Conservation (phyloP, 345 rosid species). For the Crucihimalaya himalaica region DNA sequence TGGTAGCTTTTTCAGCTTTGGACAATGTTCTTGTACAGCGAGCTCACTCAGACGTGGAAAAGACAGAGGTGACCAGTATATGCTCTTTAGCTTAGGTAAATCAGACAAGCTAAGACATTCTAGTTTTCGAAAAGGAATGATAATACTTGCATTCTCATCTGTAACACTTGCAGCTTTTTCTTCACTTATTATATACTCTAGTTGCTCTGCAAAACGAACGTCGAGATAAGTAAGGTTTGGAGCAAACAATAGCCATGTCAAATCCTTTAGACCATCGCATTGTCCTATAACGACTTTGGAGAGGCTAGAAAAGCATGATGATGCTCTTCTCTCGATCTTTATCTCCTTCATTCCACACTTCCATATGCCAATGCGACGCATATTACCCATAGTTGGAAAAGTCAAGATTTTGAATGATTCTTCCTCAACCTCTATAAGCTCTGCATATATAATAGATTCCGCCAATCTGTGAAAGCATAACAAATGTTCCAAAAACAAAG, state of each 20-base stretch:
- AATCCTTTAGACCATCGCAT: conserved; percentile 2
- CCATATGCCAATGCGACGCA: not conserved
- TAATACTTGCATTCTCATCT: not conserved
- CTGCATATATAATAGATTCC: not conserved
- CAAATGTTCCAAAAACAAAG: not conserved
- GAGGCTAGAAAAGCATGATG: not conserved
- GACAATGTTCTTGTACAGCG: not conserved
- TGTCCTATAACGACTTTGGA: not conserved
- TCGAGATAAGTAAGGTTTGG: not conserved
- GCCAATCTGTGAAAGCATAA: not conserved
- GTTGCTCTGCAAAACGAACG: not conserved
- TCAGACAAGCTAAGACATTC: not conserved
- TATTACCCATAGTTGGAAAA: not conserved
- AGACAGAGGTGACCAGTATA: not conserved
- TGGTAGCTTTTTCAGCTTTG: conserved; percentile 6
- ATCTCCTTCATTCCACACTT: conserved; percentile 2
- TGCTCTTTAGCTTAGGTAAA: not conserved
- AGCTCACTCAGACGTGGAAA: not conserved
- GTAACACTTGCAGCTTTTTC: not conserved
- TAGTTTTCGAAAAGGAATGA: conserved; percentile 13
- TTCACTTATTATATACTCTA: not conserved
- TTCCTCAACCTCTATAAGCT: not conserved
- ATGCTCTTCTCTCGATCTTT: not conserved
- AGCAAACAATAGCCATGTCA: conserved; percentile 19
- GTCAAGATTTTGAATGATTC: not conserved